Conservation (phyloP, 305 asterid genomes). For the Ajuga reptans region DNA sequence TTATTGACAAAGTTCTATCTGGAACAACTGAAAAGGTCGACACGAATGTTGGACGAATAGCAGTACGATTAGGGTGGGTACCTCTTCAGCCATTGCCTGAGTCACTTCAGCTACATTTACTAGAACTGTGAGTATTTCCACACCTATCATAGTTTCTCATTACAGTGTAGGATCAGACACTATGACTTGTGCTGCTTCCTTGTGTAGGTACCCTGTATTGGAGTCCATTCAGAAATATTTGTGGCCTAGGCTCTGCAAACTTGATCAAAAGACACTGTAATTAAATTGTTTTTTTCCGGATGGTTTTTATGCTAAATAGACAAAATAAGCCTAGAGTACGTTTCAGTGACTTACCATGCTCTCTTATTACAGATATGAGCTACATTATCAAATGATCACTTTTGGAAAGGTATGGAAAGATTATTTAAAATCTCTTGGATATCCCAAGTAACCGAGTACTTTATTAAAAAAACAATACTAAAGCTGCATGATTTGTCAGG, state of each 20-base stretch:
- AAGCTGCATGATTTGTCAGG: conserved; percentile 43
- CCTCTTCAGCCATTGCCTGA: conserved; percentile 99
- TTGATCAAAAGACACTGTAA: conserved; percentile 93
- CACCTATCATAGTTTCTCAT: conserved; percentile 14
- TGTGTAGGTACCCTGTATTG: conserved; percentile 77
- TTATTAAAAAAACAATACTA: conserved; percentile 14
- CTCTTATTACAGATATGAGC: conserved; percentile 69
- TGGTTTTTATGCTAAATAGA: not conserved
- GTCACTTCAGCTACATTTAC: conserved; percentile 88
- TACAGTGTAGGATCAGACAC: conserved; percentile 15
- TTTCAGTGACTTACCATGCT: conserved; percentile 29
- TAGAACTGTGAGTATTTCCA: conserved; percentile 70
- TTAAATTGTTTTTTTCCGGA: not conserved
- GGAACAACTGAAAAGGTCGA: conserved; percentile 57
- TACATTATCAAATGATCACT: conserved; percentile 97
- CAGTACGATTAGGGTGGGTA: conserved; percentile 98
- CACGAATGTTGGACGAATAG: conserved; percentile 98
- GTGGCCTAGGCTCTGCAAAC: conserved; percentile 99
- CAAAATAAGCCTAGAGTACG: conserved; percentile 12
- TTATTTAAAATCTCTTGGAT: conserved; percentile 7
- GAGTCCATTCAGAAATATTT: conserved; percentile 91
- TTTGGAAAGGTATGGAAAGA: conserved; percentile 79
- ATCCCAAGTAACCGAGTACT: not conserved
- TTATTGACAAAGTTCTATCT: conserved; percentile 27
- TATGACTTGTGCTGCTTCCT: conserved; percentile 26